Percentiles rank a stretch among this genome's conserved stretches.
Evolutionary conservation across 768 basidiomycete genomes (phyloP).

Genomic region (Agrocybe praecox): DNA sequence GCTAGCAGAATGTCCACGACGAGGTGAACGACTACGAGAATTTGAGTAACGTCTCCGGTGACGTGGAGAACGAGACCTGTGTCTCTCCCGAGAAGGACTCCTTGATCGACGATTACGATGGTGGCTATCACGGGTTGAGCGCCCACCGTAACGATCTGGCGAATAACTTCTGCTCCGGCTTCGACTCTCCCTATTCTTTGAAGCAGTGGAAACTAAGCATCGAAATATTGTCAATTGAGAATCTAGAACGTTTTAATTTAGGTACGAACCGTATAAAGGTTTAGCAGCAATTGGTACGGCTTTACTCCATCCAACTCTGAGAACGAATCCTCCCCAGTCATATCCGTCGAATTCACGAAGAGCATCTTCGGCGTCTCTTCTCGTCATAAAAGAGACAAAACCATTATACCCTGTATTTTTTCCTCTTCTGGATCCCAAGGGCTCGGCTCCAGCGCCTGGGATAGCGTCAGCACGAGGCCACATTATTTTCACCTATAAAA

Average conservation of each 20-base stretch:
- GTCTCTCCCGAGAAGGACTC: conserved; percentile 48
- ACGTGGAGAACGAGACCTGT: conserved; percentile 46
- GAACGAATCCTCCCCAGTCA: conserved; percentile 89
- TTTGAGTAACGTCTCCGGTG: conserved; percentile 32
- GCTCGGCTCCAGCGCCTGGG: conserved; percentile 70
- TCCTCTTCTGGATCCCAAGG: conserved; percentile 68
- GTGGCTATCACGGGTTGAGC: conserved; percentile 35
- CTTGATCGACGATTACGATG: conserved; percentile 48
- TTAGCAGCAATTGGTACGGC: conserved; percentile 85
- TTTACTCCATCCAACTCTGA: conserved; percentile 97
- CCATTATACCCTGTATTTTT: conserved; percentile 86
- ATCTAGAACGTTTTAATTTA: neutral
- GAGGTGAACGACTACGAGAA: conserved; percentile 51
- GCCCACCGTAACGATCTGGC: conserved; percentile 37
- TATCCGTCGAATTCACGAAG: conserved; percentile 89
- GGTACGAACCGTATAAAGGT: conserved; percentile 71
- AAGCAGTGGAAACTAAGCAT: conserved; percentile 18
- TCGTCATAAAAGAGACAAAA: conserved; percentile 96
- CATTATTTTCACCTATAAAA: conserved; percentile 90
- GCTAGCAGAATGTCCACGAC: conserved; percentile 52
- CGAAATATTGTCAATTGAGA: neutral
- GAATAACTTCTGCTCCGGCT: conserved; percentile 45
- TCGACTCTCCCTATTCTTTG: conserved; percentile 21
- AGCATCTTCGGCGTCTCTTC: conserved; percentile 88
- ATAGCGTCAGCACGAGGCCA: conserved; percentile 90